These are phyloP conservation scores for Raphanus hybrid DNA, from an alignment of 441 rosid genomes.

Conservation along the genomic window DNA sequence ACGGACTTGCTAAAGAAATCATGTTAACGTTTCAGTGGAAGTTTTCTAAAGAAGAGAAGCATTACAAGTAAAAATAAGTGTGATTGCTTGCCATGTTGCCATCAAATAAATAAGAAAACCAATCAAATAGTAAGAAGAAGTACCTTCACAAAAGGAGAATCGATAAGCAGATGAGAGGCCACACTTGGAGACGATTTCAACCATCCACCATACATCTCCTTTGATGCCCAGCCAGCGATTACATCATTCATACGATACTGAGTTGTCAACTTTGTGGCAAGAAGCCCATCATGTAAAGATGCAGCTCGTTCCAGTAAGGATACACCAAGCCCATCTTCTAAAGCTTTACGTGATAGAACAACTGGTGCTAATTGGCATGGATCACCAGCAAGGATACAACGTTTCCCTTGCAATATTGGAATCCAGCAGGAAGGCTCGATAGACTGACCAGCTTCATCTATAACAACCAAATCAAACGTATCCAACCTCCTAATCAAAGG, in stretches of 20 bases:
- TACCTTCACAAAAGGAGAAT: constrained; percentile 96
- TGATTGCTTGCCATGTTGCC: constrained; percentile 6
- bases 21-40: neutral
- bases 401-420: constrained; percentile 88
- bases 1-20: neutral
- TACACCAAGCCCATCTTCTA: constrained; percentile 91
- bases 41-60: neutral
- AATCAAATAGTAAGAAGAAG: constrained; percentile 33
- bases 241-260: constrained; percentile 98
- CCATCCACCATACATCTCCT: constrained; percentile 93
- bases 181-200: constrained; percentile 73
- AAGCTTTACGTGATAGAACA: constrained; percentile 82
- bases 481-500: constrained; percentile 79
- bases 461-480: constrained; percentile 85
- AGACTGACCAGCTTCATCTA: constrained; percentile 98
- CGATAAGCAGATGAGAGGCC: constrained; percentile 86
- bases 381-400: constrained; percentile 92
- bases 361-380: constrained; percentile 97
- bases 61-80: neutral
- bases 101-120: constrained; percentile 15
- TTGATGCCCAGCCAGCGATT: constrained; percentile 96
- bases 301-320: constrained; percentile 89
- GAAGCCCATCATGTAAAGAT: constrained; percentile 72
- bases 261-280: constrained; percentile 68
- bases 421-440: constrained; percentile 98